A percentile compares a stretch with the other conserved stretches of the same genome.
phyloP scores from a whole-genome alignment of 371 early-diverging fungal species.

The Cokeromyces recurvatus region DNA sequence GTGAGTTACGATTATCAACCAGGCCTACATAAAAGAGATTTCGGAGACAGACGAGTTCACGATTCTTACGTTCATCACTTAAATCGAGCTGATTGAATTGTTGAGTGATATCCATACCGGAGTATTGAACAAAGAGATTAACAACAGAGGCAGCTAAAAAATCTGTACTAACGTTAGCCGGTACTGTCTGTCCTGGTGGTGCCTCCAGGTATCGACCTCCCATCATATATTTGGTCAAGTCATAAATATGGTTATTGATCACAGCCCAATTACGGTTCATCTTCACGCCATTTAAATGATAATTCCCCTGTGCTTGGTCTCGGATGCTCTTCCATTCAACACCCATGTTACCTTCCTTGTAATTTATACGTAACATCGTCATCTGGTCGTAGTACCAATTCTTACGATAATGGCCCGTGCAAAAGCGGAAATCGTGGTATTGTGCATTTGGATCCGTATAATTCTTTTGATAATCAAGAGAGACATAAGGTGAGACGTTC shows the following conservation, averaged over 20 bases:
- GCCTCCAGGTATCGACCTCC: conserved; percentile 24
- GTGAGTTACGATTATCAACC: conserved; percentile 72
- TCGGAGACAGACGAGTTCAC: conserved; percentile 58
- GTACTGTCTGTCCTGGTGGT: conserved; percentile 18
- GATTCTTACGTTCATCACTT: conserved; percentile 11
- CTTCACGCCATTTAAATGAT: conserved; percentile 20
- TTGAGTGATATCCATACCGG: conserved; percentile 57
- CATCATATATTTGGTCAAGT: conserved; percentile 54
- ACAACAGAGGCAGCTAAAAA: conserved; percentile 46
- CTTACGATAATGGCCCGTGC: conserved; percentile 21
- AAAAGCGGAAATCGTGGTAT: conserved; percentile 38
- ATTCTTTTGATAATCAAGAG: conserved; percentile 27
- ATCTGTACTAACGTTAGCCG: conserved; percentile 24
- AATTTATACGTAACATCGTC: conserved; percentile 38
- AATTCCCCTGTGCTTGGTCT: conserved; percentile 22
- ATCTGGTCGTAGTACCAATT: conserved; percentile 52
- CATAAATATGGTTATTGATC: conserved; percentile 57
- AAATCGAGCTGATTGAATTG: conserved; percentile 35
- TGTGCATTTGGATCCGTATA: conserved; percentile 30
- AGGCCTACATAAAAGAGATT: conserved; percentile 75
- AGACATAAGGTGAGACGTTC: conserved; percentile 30
- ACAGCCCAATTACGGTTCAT: conserved; percentile 50
- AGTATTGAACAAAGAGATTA: conserved; percentile 46
- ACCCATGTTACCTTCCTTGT: conserved; percentile 42
- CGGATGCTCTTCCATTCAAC: conserved; percentile 20